Conservation (phyloP, 495 filamentous ascomycete genomes). For the Xylaria acuta region DNA sequence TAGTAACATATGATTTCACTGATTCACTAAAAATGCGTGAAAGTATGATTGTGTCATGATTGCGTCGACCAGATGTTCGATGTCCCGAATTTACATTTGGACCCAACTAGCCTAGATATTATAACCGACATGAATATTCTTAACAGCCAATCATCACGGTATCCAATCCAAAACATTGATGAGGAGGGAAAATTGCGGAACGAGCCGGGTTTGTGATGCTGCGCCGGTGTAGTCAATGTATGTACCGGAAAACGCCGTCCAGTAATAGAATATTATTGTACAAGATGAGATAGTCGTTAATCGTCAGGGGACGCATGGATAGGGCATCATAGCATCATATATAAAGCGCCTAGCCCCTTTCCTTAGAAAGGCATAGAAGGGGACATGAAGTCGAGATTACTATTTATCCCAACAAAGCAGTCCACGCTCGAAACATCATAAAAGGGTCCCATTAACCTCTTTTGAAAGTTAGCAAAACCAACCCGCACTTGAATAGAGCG, state of each 20-base stretch:
- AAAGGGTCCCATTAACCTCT: not conserved
- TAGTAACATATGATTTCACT: not conserved
- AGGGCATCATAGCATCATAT: not conserved
- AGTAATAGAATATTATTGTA: not conserved
- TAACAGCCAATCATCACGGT: not conserved
- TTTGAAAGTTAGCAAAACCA: slow-evolving; percentile 1
- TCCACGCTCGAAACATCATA: slow-evolving; percentile 15
- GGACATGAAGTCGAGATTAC: slow-evolving; percentile 16
- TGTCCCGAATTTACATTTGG: not conserved
- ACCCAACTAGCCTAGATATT: not conserved
- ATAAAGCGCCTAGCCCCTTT: not conserved
- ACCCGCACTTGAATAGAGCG: not conserved
- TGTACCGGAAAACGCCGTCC: not conserved
- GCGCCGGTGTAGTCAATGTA: not conserved
- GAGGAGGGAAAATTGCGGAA: not conserved
- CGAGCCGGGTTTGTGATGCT: not conserved
- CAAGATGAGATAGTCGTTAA: not conserved
- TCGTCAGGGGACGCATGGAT: not conserved
- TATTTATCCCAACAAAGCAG: slow-evolving; percentile 1
- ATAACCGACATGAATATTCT: not conserved
- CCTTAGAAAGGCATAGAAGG: slow-evolving; percentile 3
- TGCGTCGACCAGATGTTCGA: not conserved
- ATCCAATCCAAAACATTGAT: not conserved
- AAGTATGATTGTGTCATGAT: not conserved
- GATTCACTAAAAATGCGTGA: not conserved